Conservation (phyloP, 768 basidiomycete species). For the Boletus edulis region DNA sequence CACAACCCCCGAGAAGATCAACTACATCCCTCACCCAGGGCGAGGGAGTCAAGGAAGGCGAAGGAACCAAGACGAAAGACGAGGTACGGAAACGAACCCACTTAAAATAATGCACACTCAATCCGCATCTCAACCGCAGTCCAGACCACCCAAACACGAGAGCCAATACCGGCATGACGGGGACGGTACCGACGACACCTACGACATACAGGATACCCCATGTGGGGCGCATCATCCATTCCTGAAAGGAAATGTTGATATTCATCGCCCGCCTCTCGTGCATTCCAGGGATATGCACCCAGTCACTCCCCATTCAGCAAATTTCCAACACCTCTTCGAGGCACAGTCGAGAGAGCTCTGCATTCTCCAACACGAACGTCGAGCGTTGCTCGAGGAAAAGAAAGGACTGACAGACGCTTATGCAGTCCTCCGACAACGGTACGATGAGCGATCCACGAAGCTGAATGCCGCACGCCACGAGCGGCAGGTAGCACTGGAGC, state of each 20-base stretch:
- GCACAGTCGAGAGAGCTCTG: slow-evolving; percentile 6
- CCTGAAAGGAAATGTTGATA: neutral
- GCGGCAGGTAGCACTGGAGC: neutral
- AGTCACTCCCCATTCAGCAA: neutral
- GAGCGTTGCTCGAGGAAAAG: slow-evolving; percentile 5
- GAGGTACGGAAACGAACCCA: neutral
- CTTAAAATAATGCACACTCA: neutral
- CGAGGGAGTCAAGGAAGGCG: neutral
- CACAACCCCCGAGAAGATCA: neutral
- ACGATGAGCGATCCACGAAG: slow-evolving; percentile 7
- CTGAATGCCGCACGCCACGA: slow-evolving; percentile 1
- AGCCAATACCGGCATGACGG: neutral
- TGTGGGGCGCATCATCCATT: neutral
- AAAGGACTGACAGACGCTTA: neutral
- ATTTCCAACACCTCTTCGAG: neutral
- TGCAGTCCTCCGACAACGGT: slow-evolving; percentile 1
- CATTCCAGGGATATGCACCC: neutral
- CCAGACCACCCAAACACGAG: neutral
- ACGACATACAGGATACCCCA: neutral
- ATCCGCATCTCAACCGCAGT: neutral
- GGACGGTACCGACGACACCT: neutral
- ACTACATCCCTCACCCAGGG: neutral
- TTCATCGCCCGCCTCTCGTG: neutral
- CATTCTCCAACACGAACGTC: slow-evolving; percentile 1
- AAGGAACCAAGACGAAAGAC: neutral